Conservation (phyloP, 805 yeast species). For the Candida morakotiae region DNA sequence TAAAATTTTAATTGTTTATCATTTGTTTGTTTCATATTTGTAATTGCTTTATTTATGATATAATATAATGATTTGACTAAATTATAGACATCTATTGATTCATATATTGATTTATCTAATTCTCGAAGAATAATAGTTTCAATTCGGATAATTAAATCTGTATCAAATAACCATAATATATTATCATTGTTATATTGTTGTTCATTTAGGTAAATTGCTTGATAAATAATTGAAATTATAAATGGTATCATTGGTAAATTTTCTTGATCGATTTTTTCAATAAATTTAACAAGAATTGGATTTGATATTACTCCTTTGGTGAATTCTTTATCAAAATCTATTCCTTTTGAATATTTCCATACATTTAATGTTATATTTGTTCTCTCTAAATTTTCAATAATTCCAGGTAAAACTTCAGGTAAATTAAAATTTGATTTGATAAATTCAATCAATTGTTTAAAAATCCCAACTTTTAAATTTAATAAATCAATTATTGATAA, state of each 20-base stretch:
- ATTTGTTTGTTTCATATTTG: conserved; percentile 24
- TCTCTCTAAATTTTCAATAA: conserved; percentile 30
- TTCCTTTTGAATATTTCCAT: conserved; percentile 23
- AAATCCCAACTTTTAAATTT: conserved; percentile 42
- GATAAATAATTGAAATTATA: conserved; percentile 24
- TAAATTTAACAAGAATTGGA: conserved; percentile 23
- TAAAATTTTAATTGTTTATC: conserved; percentile 26
- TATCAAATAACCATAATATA: conserved; percentile 48
- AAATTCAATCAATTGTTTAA: conserved; percentile 43
- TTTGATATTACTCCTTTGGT: conserved; percentile 21
- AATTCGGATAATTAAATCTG: conserved; percentile 32
- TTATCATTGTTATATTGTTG: conserved; percentile 28
- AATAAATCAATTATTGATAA: conserved; percentile 50
- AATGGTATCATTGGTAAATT: conserved; percentile 19
- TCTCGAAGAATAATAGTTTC: conserved; percentile 38
- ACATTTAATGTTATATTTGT: conserved; percentile 43
- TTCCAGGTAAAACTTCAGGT: conserved; percentile 33
- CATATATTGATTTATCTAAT: conserved; percentile 6
- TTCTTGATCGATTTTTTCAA: conserved; percentile 15
- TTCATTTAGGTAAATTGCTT: conserved; percentile 38
- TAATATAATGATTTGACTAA: conserved; percentile 30
- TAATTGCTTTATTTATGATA: conserved; percentile 30
- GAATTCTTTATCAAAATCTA: conserved; percentile 6
- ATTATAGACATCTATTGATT: conserved; percentile 11
- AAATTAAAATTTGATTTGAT: conserved; percentile 42